Evolutionary conservation across 2,329 filamentous ascomycete species (phyloP), one percentile per base, ranked within the genome.

Genomic region (Fusarium sp.): DNA sequence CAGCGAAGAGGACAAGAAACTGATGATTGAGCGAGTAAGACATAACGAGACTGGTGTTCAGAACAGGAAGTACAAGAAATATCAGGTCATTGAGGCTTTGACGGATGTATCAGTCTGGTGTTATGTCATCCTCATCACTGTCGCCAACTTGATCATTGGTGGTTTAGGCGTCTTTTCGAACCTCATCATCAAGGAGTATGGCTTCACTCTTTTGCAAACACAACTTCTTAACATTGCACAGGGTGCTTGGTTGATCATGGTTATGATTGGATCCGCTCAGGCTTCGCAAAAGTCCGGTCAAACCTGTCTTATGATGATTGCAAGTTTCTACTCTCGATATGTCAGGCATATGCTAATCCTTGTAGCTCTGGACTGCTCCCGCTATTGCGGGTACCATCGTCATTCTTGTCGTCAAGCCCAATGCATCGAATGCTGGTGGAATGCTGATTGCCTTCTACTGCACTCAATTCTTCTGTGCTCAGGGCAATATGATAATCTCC

Each of bases 401-500:
- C 6, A 81, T 84, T 39, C 82, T 81, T 39, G 71, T 69, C 23
- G 69, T 79, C 60, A 74, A 63, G 24, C 80, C 70, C 31, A 78
- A 52, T 24, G 57, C 61, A 0, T 65, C 62, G 4, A 78, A 79
- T 8, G 76, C 75, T 3, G 78, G 79, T 4, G 80, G 82, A 28
- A 76, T 84, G 3, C 72, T 79, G 5, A 72, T 79, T 8, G 76
- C 77, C 21, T 83, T 84, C 33, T 83, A 82, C 31, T 84, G 82
- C 70, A 84, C 82, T 21, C 9, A 83, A 3, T 48, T 35, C 12
- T 48, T 33, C 9, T 29, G 31, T 8, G 29, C 46, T 7, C 28
- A 48, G 21, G 46, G 46, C 8, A 48, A 48, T 6, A 8, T 48
- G 29, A 35, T 48, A 5, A 33, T 48, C 15, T 48, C 46, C 3